Evolutionary conservation across 2,329 filamentous ascomycete genomes (phyloP).

Genomic region (Ophiostoma piceae): DNA sequence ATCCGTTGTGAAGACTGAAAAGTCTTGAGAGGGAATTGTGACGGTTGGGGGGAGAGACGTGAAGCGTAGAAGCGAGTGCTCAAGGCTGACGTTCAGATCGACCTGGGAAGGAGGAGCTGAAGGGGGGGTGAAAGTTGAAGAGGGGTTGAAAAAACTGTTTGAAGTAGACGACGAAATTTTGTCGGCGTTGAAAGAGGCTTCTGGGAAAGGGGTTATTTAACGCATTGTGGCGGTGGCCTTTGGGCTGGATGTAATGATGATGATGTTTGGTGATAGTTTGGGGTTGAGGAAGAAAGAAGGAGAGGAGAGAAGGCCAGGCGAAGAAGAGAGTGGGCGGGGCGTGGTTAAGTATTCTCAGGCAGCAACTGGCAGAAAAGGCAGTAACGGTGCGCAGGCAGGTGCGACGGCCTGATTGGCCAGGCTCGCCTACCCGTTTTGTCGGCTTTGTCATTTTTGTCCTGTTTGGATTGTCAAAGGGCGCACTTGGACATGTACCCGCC

Average conservation of each 20-base stretch:
- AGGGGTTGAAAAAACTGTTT: conserved; percentile 29
- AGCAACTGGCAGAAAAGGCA: conserved; percentile 22
- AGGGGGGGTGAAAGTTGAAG: conserved; percentile 41
- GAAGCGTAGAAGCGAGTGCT: conserved; percentile 52
- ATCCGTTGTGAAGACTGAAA: conserved; percentile 78
- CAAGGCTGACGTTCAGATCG: conserved; percentile 63
- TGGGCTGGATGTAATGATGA: conserved; percentile 26
- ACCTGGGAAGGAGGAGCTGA: conserved; percentile 54
- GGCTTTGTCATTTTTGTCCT: not conserved
- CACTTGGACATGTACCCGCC: conserved; percentile 11
- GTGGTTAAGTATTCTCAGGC: conserved; percentile 39
- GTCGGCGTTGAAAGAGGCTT: conserved; percentile 38
- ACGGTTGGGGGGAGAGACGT: conserved; percentile 56
- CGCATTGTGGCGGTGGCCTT: conserved; percentile 51
- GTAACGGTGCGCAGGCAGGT: conserved; percentile 12
- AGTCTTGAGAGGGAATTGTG: conserved; percentile 62
- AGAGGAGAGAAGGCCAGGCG: conserved; percentile 25
- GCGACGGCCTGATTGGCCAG: conserved; percentile 1
- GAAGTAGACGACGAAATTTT: conserved; percentile 49
- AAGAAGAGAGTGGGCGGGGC: conserved; percentile 30
- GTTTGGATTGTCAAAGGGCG: not conserved
- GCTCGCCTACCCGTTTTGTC: not conserved
- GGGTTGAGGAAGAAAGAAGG: conserved; percentile 36
- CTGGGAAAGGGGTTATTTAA: conserved; percentile 45
- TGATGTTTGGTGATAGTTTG: conserved; percentile 32